Conservation (phyloP, 2,329 filamentous ascomycete species). For the Paraphoma chrysanthemicola region DNA sequence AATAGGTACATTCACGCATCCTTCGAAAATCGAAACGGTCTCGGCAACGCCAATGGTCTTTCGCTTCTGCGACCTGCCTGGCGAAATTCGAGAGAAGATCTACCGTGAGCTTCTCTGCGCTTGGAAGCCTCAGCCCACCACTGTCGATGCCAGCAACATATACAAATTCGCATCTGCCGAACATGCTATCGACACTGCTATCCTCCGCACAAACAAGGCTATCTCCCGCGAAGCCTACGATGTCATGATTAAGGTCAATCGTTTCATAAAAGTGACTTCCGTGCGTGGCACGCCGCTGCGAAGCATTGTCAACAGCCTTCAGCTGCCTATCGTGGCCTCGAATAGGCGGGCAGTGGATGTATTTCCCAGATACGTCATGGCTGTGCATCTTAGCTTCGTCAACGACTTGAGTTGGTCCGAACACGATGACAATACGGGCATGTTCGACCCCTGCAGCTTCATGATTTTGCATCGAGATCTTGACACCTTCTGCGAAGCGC, state of each 20-base stretch:
- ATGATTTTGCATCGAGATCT: slow-evolving; percentile 21
- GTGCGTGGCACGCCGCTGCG: slow-evolving; percentile 8
- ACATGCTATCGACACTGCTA: slow-evolving; percentile 10
- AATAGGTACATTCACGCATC: no score
- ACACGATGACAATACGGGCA: neutral
- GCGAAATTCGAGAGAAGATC: slow-evolving; percentile 18
- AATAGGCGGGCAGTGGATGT: neutral
- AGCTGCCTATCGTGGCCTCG: neutral
- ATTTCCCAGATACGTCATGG: slow-evolving; percentile 21
- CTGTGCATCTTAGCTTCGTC: slow-evolving; percentile 8
- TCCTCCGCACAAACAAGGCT: slow-evolving; percentile 12
- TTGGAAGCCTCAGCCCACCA: neutral
- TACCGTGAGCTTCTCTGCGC: slow-evolving; percentile 10
- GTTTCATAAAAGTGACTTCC: slow-evolving; percentile 17
- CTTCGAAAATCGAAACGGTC: neutral
- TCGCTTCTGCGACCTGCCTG: slow-evolving; percentile 16
- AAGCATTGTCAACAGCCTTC: neutral
- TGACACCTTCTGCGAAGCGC: slow-evolving; percentile 9
- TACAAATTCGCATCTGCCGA: neutral
- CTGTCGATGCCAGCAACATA: neutral
- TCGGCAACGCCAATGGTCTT: neutral
- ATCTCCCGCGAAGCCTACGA: slow-evolving; percentile 19
- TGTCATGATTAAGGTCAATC: slow-evolving; percentile 23
- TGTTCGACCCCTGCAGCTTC: neutral
- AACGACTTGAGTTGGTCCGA: neutral